Evolutionary conservation across 1,139 yeast genomes (phyloP).

Genomic region (Sugiyamaella xylanicola): DNA sequence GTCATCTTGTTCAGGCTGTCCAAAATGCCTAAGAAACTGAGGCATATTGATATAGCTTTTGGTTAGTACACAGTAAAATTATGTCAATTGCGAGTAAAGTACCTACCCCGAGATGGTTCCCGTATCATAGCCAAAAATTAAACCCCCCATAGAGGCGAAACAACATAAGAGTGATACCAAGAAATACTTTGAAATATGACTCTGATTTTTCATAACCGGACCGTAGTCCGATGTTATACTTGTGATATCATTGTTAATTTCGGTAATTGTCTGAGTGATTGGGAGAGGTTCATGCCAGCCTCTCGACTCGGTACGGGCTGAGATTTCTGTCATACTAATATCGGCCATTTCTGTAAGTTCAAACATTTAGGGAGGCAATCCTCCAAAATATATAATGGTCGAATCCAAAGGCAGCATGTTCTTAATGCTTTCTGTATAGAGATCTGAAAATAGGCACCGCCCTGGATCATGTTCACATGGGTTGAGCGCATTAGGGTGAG

Average conservation of each 20-base stretch:
- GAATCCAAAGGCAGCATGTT: neutral
- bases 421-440: neutral
- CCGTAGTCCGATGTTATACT: neutral
- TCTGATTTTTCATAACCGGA: neutral
- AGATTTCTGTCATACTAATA: neutral
- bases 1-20: slow-evolving; percentile 35
- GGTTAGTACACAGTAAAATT: too few species aligned
- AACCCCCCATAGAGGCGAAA: slow-evolving; percentile 41
- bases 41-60: slow-evolving; percentile 58
- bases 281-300: neutral
- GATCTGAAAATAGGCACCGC: neutral
- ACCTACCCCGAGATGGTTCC: slow-evolving; percentile 62
- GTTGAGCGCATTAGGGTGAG: neutral
- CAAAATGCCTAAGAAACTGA: slow-evolving; percentile 59
- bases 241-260: neutral
- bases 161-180: slow-evolving; percentile 20
- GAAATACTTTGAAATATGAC: slow-evolving; percentile 12
- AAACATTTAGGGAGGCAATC: neutral
- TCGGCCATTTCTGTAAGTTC: neutral
- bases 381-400: neutral
- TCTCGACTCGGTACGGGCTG: neutral
- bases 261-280: neutral
- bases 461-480: neutral
- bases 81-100: too few species aligned
- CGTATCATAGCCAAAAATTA: slow-evolving; percentile 58